Percentiles rank a stretch among this genome's conserved stretches.
These are phyloP conservation scores for Bryum argenteum DNA, from an alignment of 225 moss, liverwort and hornwort genomes.

Conservation along the genomic window DNA sequence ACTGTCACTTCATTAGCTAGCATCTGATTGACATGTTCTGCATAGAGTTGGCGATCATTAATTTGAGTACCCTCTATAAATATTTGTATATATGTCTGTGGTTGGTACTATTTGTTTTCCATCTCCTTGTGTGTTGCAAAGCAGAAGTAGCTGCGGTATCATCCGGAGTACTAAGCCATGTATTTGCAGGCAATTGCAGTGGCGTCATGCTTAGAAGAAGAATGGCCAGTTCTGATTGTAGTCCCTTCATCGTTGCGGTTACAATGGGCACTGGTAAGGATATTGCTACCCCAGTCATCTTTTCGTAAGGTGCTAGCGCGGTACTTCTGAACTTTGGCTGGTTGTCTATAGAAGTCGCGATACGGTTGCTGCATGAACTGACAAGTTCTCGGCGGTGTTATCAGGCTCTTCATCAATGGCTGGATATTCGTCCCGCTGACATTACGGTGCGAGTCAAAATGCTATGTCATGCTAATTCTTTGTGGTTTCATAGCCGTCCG, in stretches of 20 bases:
- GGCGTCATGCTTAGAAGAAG: slow-evolving; percentile 83
- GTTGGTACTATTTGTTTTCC: slow-evolving; percentile 4
- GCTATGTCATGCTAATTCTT: not conserved
- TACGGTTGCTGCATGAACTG: slow-evolving; percentile 24
- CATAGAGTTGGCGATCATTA: slow-evolving; percentile 11
- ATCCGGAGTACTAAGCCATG: slow-evolving; percentile 27
- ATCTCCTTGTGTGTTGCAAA: slow-evolving; percentile 23
- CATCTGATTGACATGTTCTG: not conserved
- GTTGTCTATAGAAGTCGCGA: slow-evolving; percentile 20
- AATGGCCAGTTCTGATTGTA: slow-evolving; percentile 95
- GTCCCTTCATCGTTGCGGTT: slow-evolving; percentile 94
- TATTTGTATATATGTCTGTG: not conserved
- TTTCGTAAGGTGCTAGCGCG: slow-evolving; percentile 3
- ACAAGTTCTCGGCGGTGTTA: slow-evolving; percentile 31
- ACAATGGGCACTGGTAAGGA: slow-evolving; percentile 86
- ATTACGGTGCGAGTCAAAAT: slow-evolving; percentile 52
- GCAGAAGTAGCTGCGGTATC: slow-evolving; percentile 1
- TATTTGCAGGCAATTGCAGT: slow-evolving; percentile 90
- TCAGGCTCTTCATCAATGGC: slow-evolving; percentile 63
- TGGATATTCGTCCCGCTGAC: slow-evolving; percentile 48
- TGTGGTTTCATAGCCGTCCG: slow-evolving; percentile 13
- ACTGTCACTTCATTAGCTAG: slow-evolving; percentile 2
- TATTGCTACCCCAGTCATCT: slow-evolving; percentile 13
- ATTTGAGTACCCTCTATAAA: slow-evolving; percentile 12
- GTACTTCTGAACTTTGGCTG: slow-evolving; percentile 22